Evolutionary conservation across 2,329 filamentous ascomycete species (phyloP), one percentile per base, ranked within the genome.

Genomic region (Xylariaceae sp.): DNA sequence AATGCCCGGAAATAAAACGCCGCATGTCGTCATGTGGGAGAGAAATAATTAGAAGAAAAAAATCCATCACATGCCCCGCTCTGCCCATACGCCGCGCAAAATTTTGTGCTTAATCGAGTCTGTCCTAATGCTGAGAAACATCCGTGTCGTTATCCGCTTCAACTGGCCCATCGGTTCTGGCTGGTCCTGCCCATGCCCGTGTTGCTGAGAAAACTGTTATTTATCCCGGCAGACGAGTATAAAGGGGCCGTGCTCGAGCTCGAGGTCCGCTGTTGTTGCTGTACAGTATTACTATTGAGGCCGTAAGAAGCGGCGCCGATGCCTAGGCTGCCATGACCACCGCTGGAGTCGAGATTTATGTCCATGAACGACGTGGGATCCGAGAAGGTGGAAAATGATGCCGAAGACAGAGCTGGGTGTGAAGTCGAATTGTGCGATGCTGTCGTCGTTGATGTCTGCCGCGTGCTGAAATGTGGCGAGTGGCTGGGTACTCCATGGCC

Each of bases 401-500:
- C 62, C 3, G 63, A 28, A 28, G 22, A 48, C 42, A 68, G 59
- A 2, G 61, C 57, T 2, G 65, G 46, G 44, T 68, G 66, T 9
- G 66, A 64, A n/a, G 63, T 62, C 22, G 22, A 28, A 22, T 57
- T 60, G 42, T 65, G 63, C 40, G 53, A 45, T 39, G 56, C 49
- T 10, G 63, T 59, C 11, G 63, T 60, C 12, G 61, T 58, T 12
- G 64, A 60, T 22, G 62, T 57, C 53, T 62, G 59, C 39, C 65
- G 61, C 16, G 64, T 54, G 19, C 59, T 54, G 50, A 66, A 68
- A 46, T 68, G 66, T 38, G 66, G 62, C 3, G 66, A 66, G 41
- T 69, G 66, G 36, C 56, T 66, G 22, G 64, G 51, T 9, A 67
- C 63, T 41, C 57, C 59, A 43, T 65, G 63, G 14, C 55, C 55